Conservation (phyloP, 768 basidiomycete genomes). For the Leucocoprinus leucothites region DNA sequence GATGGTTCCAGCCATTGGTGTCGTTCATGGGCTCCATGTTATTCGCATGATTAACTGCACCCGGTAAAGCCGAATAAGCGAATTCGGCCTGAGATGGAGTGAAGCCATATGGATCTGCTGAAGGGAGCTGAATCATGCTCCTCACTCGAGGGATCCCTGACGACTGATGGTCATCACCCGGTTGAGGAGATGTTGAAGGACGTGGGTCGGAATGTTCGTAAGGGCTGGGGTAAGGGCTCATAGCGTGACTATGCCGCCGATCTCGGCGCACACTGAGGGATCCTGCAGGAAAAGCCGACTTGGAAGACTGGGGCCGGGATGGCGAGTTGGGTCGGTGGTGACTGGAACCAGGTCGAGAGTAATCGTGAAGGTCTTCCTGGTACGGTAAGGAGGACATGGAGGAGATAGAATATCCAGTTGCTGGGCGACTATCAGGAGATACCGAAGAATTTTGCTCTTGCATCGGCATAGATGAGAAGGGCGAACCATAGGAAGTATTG, state of each 20-base stretch:
- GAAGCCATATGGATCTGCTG: slow-evolving; percentile 67
- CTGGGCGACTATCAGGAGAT: slow-evolving; percentile 83
- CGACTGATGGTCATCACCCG: slow-evolving; percentile 49
- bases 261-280: slow-evolving; percentile 70
- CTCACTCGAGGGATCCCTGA: slow-evolving; percentile 65
- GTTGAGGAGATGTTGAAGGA: slow-evolving; percentile 71
- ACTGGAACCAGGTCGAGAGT: slow-evolving; percentile 71
- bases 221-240: slow-evolving; percentile 84
- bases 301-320: slow-evolving; percentile 67
- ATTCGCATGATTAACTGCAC: slow-evolving; percentile 38
- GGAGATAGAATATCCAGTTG: slow-evolving; percentile 83
- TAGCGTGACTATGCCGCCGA: slow-evolving; percentile 81
- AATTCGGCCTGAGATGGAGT: slow-evolving; percentile 71
- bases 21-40: slow-evolving; percentile 46
- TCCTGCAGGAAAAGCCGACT: slow-evolving; percentile 47
- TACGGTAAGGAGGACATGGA: slow-evolving; percentile 77
- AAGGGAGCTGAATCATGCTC: slow-evolving; percentile 81
- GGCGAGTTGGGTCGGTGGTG: slow-evolving; percentile 73
- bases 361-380: slow-evolving; percentile 59
- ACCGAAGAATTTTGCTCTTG: slow-evolving; percentile 68
- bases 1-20: slow-evolving; percentile 43
- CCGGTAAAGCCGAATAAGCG: slow-evolving; percentile 68
- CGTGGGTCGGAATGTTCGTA: slow-evolving; percentile 68
- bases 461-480: slow-evolving; percentile 70
- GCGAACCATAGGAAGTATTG: slow-evolving; percentile 68